Percentiles rank a stretch among this genome's conserved stretches.
These are phyloP conservation scores for Tuber microsphaerosporum DNA, from an alignment of 495 filamentous ascomycete species.

Conservation along the genomic window DNA sequence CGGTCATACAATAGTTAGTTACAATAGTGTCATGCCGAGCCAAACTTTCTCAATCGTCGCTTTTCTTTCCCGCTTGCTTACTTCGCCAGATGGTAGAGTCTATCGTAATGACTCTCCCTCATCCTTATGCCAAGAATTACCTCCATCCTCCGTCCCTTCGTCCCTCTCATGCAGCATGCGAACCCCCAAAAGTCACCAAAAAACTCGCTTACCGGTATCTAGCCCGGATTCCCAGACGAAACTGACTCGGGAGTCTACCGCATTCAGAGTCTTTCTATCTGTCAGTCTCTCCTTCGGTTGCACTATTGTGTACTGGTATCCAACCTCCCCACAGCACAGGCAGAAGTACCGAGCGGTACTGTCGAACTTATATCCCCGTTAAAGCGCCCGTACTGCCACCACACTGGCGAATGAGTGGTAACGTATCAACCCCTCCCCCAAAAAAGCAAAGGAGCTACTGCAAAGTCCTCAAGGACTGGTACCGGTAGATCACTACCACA, in stretches of 20 bases:
- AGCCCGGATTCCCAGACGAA: neutral
- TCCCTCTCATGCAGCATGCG: neutral
- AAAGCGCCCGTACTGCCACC: neutral
- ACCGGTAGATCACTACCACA: neutral
- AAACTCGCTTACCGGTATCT: neutral
- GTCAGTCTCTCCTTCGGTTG: neutral
- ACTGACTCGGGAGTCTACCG: neutral
- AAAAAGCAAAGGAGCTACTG: neutral
- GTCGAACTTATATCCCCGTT: slow-evolving; percentile 1
- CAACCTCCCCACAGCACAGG: neutral
- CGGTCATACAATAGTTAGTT: neutral
- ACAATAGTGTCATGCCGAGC: neutral
- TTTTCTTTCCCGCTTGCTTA: neutral
- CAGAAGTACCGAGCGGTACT: neutral
- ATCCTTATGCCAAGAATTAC: neutral
- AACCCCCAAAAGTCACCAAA: neutral
- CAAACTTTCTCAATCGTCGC: neutral
- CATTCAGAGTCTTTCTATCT: neutral
- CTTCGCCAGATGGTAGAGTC: neutral
- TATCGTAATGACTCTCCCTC: neutral
- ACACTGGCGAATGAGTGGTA: neutral
- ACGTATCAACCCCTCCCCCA: neutral
- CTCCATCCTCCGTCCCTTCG: neutral
- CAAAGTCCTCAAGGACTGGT: no score
- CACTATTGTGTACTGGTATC: neutral